These are phyloP conservation scores for Rugosomyces carneus DNA, from an alignment of 1,284 basidiomycete genomes.

Conservation along the genomic window DNA sequence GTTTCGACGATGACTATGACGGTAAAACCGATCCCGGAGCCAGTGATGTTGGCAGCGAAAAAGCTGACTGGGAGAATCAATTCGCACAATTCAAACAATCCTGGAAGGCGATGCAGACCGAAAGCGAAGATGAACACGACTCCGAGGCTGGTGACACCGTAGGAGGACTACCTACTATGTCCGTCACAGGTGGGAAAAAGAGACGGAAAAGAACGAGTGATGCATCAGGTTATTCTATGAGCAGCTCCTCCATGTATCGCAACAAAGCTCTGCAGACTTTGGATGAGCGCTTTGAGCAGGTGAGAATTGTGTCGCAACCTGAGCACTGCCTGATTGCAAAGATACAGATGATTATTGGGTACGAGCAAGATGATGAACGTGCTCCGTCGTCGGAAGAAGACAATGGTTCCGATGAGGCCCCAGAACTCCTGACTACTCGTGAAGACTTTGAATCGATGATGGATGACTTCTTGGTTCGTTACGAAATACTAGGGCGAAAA, in stretches of 20 bases:
- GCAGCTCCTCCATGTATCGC: constrained; percentile 91
- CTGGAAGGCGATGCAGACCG: constrained; percentile 25
- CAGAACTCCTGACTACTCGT: constrained; percentile 72
- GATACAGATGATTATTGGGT: constrained; percentile 62
- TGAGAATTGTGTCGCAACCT: constrained; percentile 28
- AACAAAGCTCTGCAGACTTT: constrained; percentile 85
- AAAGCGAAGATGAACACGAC: constrained; percentile 43
- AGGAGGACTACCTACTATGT: constrained; percentile 59
- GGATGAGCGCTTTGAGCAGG: constrained; percentile 93
- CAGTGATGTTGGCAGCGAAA: constrained; percentile 19
- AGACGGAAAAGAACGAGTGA: constrained; percentile 71
- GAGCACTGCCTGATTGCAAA: background rate
- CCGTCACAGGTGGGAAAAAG: constrained; percentile 71
- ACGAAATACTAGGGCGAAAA: constrained; percentile 88
- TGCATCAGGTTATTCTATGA: constrained; percentile 94
- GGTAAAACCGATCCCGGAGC: constrained; percentile 23
- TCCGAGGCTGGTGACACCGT: constrained; percentile 84
- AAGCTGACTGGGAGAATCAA: constrained; percentile 60
- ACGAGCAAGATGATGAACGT: constrained; percentile 57
- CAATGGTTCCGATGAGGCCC: constrained; percentile 57
- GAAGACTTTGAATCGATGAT: constrained; percentile 91
- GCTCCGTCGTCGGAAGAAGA: constrained; percentile 29
- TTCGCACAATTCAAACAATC: constrained; percentile 72
- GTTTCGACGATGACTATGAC: constrained; percentile 63
- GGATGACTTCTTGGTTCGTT: constrained; percentile 91